Evolutionary conservation across 108 stramenopile species (phyloP).

Genomic region (Fistulifera solaris): DNA sequence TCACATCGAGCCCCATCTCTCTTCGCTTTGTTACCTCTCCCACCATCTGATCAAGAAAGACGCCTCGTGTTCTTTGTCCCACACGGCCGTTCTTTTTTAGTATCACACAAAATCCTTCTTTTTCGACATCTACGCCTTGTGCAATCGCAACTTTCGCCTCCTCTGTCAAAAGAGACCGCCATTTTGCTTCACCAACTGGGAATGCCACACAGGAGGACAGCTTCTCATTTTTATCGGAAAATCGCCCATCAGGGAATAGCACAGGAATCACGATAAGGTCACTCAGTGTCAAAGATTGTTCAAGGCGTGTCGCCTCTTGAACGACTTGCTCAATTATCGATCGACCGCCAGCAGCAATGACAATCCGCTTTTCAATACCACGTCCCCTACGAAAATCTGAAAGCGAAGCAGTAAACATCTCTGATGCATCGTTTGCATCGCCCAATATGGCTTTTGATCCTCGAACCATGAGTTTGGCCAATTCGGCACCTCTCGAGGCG

Average conservation of each 20-base stretch:
- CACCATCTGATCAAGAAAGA: constrained; percentile 17
- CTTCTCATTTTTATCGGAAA: constrained; percentile 5
- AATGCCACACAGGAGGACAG: constrained; percentile 14
- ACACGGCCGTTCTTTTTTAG: constrained; percentile 37
- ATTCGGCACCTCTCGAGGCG: constrained; percentile 21
- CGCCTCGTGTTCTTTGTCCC: constrained; percentile 25
- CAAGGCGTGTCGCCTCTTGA: constrained; percentile 9
- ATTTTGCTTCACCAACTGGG: constrained; percentile 12
- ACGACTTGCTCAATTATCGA: constrained; percentile 21
- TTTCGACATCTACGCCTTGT: constrained; percentile 27
- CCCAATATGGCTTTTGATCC: background rate
- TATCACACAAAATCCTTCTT: constrained; percentile 23
- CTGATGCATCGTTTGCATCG: background rate
- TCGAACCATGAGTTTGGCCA: constrained; percentile 22
- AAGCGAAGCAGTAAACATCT: constrained; percentile 16
- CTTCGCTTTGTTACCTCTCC: constrained; percentile 23
- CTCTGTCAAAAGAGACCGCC: constrained; percentile 18
- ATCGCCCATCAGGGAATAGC: constrained; percentile 9
- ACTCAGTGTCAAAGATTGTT: constrained; percentile 9
- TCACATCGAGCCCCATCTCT: constrained; percentile 28
- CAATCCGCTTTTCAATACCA: constrained; percentile 33
- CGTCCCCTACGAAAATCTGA: constrained; percentile 15
- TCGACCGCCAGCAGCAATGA: constrained; percentile 24
- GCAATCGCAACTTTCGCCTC: constrained; percentile 15
- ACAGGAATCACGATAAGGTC: constrained; percentile 29